These are phyloP conservation scores for Mycena kentingensis DNA, from an alignment of 768 basidiomycete genomes.

Conservation along the genomic window DNA sequence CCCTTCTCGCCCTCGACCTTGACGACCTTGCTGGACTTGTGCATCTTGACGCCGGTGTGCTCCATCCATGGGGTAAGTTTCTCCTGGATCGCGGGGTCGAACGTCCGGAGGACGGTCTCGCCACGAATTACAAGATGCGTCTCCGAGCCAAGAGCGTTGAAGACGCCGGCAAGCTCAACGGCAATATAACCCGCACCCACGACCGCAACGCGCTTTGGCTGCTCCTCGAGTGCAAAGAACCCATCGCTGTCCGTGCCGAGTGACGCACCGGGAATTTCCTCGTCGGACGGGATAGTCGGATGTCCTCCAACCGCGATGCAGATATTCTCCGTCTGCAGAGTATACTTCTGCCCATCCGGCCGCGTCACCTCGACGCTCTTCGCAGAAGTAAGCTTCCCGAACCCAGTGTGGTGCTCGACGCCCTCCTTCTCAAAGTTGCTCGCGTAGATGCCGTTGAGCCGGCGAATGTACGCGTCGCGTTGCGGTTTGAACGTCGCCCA, in stretches of 20 bases:
- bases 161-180: slow-evolving; percentile 93
- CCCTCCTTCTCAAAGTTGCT: slow-evolving; percentile 83
- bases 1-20: slow-evolving; percentile 78
- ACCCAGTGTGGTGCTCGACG: slow-evolving; percentile 85
- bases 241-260: slow-evolving; percentile 93
- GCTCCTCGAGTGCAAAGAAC: slow-evolving; percentile 89
- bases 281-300: slow-evolving; percentile 77
- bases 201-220: slow-evolving; percentile 91
- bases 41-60: slow-evolving; percentile 88
- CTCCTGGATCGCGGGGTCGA: slow-evolving; percentile 86
- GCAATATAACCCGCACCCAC: slow-evolving; percentile 98
- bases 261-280: slow-evolving; percentile 84
- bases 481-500: slow-evolving; percentile 92
- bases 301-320: slow-evolving; percentile 85
- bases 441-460: slow-evolving; percentile 90
- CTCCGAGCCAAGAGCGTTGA: slow-evolving; percentile 88
- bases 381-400: slow-evolving; percentile 68
- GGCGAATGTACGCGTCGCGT: slow-evolving; percentile 92
- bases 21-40: slow-evolving; percentile 72
- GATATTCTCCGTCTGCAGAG: slow-evolving; percentile 74
- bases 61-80: slow-evolving; percentile 89
- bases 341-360: slow-evolving; percentile 69
- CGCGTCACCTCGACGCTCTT: slow-evolving; percentile 73
- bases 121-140: slow-evolving; percentile 90
- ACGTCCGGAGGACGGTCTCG: slow-evolving; percentile 88